phyloP scores from a whole-genome alignment of 2,329 filamentous ascomycete genomes.

The Scytalidium sp. region DNA sequence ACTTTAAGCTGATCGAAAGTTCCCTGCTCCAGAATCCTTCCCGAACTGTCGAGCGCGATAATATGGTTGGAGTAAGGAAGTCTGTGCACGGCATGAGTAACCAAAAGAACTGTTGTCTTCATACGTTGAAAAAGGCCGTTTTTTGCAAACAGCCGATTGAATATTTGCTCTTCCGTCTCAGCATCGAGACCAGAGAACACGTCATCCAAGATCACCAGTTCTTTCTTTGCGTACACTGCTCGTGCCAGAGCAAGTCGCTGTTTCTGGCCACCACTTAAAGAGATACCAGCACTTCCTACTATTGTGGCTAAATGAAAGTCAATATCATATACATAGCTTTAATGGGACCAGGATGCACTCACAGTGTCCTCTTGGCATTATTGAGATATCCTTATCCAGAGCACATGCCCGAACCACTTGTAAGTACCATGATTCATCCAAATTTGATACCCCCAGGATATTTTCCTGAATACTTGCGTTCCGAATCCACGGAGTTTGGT shows the following conservation, averaged over 20 bases:
- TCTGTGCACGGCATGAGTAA: conserved; percentile 28
- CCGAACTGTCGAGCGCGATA: neutral
- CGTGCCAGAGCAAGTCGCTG: conserved; percentile 66
- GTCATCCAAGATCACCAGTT: conserved; percentile 24
- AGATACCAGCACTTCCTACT: conserved; percentile 22
- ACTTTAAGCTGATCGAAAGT: conserved; percentile 21
- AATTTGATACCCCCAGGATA: conserved; percentile 35
- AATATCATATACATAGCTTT: conserved; percentile 49
- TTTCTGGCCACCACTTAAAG: conserved; percentile 21
- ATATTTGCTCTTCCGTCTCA: conserved; percentile 19
- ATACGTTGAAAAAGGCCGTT: conserved; percentile 16
- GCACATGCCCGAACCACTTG: conserved; percentile 64
- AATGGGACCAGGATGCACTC: conserved; percentile 66
- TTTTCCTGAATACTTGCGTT: conserved; percentile 39
- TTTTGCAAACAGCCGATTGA: conserved; percentile 12
- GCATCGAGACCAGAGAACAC: conserved; percentile 26
- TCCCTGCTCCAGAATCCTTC: neutral
- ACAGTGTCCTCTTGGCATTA: conserved; percentile 59
- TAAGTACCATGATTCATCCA: conserved; percentile 58
- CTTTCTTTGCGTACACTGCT: conserved; percentile 32
- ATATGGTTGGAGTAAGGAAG: conserved; percentile 17
- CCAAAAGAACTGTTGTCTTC: conserved; percentile 34
- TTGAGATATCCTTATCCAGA: conserved; percentile 55
- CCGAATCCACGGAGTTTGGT: conserved; percentile 42
- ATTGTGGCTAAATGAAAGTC: conserved; percentile 13